Conservation (phyloP, 352 stramenopile genomes). For the Phytophthora pini region DNA sequence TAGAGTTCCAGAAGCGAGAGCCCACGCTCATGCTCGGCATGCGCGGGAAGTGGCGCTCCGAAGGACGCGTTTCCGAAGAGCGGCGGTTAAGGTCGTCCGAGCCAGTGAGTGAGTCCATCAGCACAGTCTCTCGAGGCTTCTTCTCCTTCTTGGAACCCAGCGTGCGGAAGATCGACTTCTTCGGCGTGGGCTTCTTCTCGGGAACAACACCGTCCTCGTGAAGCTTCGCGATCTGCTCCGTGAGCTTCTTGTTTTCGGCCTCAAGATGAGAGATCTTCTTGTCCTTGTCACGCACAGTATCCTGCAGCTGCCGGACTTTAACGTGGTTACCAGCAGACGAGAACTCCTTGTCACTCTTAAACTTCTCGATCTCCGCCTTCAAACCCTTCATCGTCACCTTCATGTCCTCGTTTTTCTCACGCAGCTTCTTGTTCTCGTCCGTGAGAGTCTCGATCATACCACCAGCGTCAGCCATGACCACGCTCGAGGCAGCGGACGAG, state of each 20-base stretch:
- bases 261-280: constrained; percentile 78
- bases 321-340: constrained; percentile 75
- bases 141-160: constrained; percentile 87
- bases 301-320: constrained; percentile 78
- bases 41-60: constrained; percentile 69
- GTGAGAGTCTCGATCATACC: constrained; percentile 88
- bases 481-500: constrained; percentile 56
- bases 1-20: constrained; percentile 74
- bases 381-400: constrained; percentile 64
- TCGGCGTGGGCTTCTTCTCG: constrained; percentile 63
- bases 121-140: constrained; percentile 57
- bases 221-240: constrained; percentile 70
- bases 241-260: constrained; percentile 76
- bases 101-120: constrained; percentile 82
- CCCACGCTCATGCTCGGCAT: constrained; percentile 72
- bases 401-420: constrained; percentile 80
- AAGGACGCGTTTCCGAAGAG: constrained; percentile 63
- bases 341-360: constrained; percentile 84
- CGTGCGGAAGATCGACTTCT: constrained; percentile 85
- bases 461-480: constrained; percentile 79
- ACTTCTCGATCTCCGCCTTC: constrained; percentile 77
- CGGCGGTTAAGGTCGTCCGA: constrained; percentile 71
- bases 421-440: constrained; percentile 79
- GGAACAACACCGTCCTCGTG: constrained; percentile 41
- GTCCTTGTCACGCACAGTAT: constrained; percentile 75